Percentiles rank a stretch among this genome's conserved stretches.
Conservation (phyloP, 768 basidiomycete species). For the Podaxis sp. region DNA sequence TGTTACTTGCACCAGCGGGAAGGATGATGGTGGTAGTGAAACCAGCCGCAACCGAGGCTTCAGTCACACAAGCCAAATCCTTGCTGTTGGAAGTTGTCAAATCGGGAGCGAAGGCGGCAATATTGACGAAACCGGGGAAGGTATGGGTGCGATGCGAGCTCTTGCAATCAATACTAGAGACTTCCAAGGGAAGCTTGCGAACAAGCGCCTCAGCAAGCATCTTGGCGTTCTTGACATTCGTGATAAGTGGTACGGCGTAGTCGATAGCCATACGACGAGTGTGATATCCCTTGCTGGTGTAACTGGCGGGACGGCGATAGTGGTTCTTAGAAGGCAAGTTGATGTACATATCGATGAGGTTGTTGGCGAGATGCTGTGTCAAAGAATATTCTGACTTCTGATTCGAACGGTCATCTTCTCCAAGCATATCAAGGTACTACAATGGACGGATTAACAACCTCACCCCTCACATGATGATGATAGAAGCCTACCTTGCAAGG, state of each 20-base stretch:
- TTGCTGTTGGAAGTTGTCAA: conserved; percentile 48
- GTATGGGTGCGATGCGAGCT: conserved; percentile 86
- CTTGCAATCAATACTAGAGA: conserved; percentile 90
- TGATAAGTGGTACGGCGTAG: conserved; percentile 95
- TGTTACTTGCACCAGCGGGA: conserved; percentile 58
- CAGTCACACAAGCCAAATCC: conserved; percentile 64
- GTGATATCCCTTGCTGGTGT: conserved; percentile 93
- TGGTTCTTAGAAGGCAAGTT: conserved; percentile 98
- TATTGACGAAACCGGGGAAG: conserved; percentile 90
- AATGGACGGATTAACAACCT: conserved; percentile 1
- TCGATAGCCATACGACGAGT: conserved; percentile 99
- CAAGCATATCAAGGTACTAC: conserved; percentile 87
- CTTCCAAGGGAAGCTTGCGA: conserved; percentile 84
- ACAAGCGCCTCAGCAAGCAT: conserved; percentile 91
- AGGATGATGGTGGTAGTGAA: conserved; percentile 84
- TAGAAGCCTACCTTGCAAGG: conserved; percentile 74
- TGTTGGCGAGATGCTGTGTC: conserved; percentile 94
- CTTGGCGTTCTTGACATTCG: conserved; percentile 98
- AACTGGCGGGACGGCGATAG: conserved; percentile 94
- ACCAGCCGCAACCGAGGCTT: conserved; percentile 83
- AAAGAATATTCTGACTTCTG: conserved; percentile 98
- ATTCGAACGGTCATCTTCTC: conserved; percentile 64
- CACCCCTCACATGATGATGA: not conserved
- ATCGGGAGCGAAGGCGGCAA: conserved; percentile 80
- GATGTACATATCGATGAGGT: conserved; percentile 99